Base-by-base conservation (phyloP, 2,329 filamentous ascomycete genomes). In the Fusarium citri region DNA sequence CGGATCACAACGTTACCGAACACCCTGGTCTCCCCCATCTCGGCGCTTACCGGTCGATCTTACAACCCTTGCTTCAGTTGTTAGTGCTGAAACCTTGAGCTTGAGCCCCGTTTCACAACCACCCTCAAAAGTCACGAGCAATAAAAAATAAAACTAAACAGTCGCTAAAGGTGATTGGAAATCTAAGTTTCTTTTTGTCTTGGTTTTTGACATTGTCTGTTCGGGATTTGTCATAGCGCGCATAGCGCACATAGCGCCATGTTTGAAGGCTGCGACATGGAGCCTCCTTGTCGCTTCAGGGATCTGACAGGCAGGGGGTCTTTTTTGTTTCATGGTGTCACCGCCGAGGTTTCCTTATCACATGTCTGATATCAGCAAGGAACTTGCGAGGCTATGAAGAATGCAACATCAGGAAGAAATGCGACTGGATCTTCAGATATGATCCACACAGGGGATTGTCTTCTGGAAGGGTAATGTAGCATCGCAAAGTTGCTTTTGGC, bases 21-120 rank as follows among this genome's bases (percentile, higher is more conserved):
- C 5, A 41, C 23, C 49, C 49, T 18, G 12, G 49, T 26, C 10
- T 14, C 15, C 20, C 18, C 11, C 26, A 15, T 12, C 15, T 51
- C 49, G 49, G 49, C 31, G 49, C 18, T 51, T 41, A 51, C 49
- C 49, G 49, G 34, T n/a, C 47, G 22, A 50, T 50, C 46, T 22
- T 31, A 34, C 47, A 14, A 15, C 20, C 16, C 10, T 34, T 23
- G 11, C 22, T 14, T 12, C 46, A 49, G 26, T 1, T 8, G 2
- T 41, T 9, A 6, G 34, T 8, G 5, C 31, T 51, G 31, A 41
- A 26, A 51, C 31, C 8, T 28, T 14, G 2, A 12, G 22, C 23
- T 6, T 9, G 3, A 25, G 16, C 49, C 31, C 23, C 18, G 49
- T 51, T 41, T 41, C 49, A 25, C 6, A 26, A 26, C 9, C 8